Evolutionary conservation across 2,329 filamentous ascomycete species (phyloP).

Genomic region (Parafenestella ontariensis): DNA sequence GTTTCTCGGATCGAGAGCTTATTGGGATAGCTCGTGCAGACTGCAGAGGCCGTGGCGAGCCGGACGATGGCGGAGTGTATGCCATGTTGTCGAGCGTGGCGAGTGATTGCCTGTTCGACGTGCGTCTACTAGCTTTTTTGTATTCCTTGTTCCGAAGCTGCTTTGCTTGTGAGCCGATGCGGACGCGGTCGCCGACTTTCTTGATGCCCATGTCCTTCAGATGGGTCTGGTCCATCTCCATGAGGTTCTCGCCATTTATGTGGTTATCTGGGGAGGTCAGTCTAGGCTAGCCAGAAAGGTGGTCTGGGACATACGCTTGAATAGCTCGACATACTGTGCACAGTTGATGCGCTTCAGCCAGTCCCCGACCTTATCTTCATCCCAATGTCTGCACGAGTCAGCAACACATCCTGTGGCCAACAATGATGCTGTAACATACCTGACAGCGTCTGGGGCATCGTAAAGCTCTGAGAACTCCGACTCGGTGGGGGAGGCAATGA

Average conservation of each 20-base stretch:
- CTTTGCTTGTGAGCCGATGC: conserved; percentile 67
- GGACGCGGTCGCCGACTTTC: conserved; percentile 94
- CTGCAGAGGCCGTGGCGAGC: conserved; percentile 69
- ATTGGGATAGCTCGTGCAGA: conserved; percentile 56
- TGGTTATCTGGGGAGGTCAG: conserved; percentile 70
- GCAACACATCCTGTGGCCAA: conserved; percentile 1
- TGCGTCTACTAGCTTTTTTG: conserved; percentile 68
- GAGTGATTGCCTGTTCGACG: conserved; percentile 80
- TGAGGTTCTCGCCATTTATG: conserved; percentile 94
- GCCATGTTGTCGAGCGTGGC: conserved; percentile 75
- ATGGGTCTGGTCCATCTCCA: conserved; percentile 96
- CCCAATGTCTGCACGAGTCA: conserved; percentile 67
- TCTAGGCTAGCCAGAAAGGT: neutral
- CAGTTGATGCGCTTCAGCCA: conserved; percentile 93
- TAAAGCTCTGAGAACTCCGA: conserved; percentile 85
- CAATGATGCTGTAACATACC: conserved; percentile 35
- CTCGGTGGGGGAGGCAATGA: conserved; percentile 83
- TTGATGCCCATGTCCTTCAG: conserved; percentile 98
- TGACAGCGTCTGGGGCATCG: conserved; percentile 71
- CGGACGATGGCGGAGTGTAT: conserved; percentile 67
- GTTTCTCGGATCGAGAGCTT: conserved; percentile 55
- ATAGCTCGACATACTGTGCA: conserved; percentile 89
- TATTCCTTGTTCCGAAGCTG: conserved; percentile 58
- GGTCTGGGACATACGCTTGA: conserved; percentile 63
- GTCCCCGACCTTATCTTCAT: conserved; percentile 88